These are phyloP conservation scores for Poronia punctata DNA, from an alignment of 495 filamentous ascomycete genomes.

Conservation along the genomic window DNA sequence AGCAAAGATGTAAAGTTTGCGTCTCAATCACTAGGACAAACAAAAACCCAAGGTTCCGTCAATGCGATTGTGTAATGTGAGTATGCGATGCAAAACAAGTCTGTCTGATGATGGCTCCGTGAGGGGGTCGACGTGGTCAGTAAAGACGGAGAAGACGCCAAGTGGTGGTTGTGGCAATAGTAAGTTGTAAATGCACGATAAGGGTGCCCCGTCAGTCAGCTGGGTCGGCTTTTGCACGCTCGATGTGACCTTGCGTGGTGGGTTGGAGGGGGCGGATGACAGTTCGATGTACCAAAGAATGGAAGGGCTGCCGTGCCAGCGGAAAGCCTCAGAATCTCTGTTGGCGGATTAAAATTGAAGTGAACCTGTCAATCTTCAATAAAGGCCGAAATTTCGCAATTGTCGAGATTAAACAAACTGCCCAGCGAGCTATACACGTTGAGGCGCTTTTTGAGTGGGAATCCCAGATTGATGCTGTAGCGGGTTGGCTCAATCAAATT, in stretches of 20 bases:
- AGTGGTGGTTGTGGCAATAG: no score
- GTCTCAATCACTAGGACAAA: no score
- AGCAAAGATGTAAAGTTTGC: no score
- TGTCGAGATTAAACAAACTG: neutral
- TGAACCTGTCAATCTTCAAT: no score
- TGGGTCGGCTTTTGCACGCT: constrained; percentile 8
- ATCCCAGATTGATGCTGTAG: neutral
- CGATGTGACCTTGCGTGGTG: neutral
- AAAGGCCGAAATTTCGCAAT: no score
- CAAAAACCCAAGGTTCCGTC: no score
- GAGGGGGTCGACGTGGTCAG: constrained; percentile 10
- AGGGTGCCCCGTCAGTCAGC: constrained; percentile 4
- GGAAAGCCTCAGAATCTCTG: constrained; percentile 7
- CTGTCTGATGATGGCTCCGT: neutral
- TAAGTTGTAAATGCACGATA: constrained; percentile 5
- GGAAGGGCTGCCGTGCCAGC: constrained; percentile 11
- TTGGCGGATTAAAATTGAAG: constrained; percentile 5
- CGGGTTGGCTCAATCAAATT: constrained; percentile 2
- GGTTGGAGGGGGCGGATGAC: neutral
- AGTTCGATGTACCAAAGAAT: constrained; percentile 4
- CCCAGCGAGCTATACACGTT: no score
- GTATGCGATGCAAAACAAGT: no score
- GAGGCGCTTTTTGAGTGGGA: no score
- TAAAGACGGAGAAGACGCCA: constrained; percentile 5
- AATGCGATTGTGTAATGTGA: no score